Evolutionary conservation across 495 filamentous ascomycete species (phyloP).

Genomic region (Hyaloscypha hepaticicola): DNA sequence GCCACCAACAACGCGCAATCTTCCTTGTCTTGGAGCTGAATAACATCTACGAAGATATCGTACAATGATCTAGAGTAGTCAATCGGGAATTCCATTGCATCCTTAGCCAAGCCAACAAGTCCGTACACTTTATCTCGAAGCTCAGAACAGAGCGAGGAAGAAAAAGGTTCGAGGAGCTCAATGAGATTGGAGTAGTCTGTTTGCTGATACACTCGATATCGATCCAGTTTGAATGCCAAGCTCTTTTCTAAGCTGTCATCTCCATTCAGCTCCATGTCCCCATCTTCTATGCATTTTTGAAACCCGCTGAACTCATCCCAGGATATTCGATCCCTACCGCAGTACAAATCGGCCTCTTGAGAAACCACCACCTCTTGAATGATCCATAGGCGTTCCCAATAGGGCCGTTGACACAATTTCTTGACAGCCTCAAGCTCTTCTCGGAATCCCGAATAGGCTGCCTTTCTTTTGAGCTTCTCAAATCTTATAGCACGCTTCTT

Average conservation of each 20-base stretch:
- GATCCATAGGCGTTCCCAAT: slow-evolving; percentile 3
- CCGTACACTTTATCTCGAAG: slow-evolving; percentile 9
- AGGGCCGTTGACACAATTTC: background rate
- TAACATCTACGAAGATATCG: slow-evolving; percentile 3
- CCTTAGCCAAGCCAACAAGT: background rate
- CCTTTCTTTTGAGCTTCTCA: background rate
- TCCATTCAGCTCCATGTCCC: background rate
- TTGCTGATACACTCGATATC: background rate
- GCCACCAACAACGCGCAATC: background rate
- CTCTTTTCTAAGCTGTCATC: background rate
- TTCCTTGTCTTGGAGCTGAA: background rate
- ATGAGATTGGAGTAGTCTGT: background rate
- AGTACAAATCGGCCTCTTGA: background rate
- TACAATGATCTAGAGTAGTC: background rate
- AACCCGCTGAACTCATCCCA: slow-evolving; percentile 2
- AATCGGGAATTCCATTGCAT: background rate
- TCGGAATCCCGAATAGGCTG: background rate
- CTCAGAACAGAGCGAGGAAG: background rate
- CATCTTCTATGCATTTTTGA: background rate
- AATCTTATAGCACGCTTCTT: background rate
- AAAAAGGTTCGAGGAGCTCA: background rate
- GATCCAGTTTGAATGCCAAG: background rate
- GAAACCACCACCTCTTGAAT: background rate
- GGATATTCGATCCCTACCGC: background rate
- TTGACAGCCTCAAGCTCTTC: background rate